Conservation (phyloP, 2,329 filamentous ascomycete genomes). For the Fusarium phyllophilum region DNA sequence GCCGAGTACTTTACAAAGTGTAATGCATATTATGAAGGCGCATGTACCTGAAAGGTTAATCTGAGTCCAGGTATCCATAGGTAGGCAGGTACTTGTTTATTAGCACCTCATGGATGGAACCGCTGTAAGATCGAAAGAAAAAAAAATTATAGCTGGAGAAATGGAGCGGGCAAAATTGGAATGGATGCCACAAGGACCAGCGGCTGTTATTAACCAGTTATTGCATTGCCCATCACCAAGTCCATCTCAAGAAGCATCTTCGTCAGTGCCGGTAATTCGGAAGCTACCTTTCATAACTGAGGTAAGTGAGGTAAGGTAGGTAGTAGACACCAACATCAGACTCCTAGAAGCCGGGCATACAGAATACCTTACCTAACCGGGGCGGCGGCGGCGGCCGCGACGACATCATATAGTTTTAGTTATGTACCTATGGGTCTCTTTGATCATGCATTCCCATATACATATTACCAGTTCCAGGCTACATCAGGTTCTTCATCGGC, state of each 20-base stretch:
- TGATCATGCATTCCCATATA: slow-evolving; percentile 25
- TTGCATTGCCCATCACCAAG: background rate
- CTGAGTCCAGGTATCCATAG: background rate
- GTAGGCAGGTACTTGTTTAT: background rate
- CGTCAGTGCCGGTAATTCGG: background rate
- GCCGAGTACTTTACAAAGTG: slow-evolving; percentile 19
- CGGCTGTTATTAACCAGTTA: background rate
- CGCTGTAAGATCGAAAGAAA: background rate
- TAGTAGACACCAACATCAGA: slow-evolving; percentile 2
- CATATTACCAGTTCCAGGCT: slow-evolving; percentile 8
- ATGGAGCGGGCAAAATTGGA: slow-evolving; percentile 8
- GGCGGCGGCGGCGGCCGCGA: slow-evolving; percentile 9
- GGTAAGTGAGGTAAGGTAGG: background rate
- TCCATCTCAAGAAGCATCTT: background rate
- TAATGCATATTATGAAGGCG: background rate
- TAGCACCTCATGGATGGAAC: background rate
- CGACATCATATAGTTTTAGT: slow-evolving; percentile 8
- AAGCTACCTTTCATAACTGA: background rate
- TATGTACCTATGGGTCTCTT: slow-evolving; percentile 4
- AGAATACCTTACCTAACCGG: background rate
- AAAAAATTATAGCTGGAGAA: slow-evolving; percentile 4
- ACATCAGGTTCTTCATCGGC: slow-evolving; percentile 16
- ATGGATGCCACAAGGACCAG: slow-evolving; percentile 3
- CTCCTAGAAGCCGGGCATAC: background rate
- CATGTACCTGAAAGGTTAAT: slow-evolving; percentile 19